These are phyloP conservation scores for Alternaria rosae DNA, from an alignment of 2,329 filamentous ascomycete species.

Conservation along the genomic window DNA sequence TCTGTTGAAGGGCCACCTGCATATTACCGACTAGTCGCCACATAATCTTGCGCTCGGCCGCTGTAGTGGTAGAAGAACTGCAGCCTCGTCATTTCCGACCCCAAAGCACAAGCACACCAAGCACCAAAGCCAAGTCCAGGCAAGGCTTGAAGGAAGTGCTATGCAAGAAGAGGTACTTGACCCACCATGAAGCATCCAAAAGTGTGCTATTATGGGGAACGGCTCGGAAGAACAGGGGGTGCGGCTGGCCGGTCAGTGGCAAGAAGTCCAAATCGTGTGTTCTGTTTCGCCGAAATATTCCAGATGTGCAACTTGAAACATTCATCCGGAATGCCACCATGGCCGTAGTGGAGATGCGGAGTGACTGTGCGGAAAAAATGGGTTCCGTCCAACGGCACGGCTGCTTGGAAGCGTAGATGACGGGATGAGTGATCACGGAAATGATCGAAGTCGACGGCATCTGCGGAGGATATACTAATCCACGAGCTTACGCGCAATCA, in stretches of 20 bases:
- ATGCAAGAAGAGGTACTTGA: not conserved
- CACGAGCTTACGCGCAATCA: not conserved
- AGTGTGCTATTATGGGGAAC: not conserved
- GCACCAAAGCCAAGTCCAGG: slow-evolving; percentile 30
- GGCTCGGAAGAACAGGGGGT: not conserved
- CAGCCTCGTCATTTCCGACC: slow-evolving; percentile 3
- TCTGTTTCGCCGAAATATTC: slow-evolving; percentile 1
- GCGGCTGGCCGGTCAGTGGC: not conserved
- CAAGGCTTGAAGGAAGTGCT: slow-evolving; percentile 12
- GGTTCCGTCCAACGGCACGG: slow-evolving; percentile 1
- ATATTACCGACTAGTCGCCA: slow-evolving; percentile 7
- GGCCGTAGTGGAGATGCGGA: not conserved
- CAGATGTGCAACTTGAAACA: not conserved
- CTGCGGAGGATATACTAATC: not conserved
- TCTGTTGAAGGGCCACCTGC: not conserved
- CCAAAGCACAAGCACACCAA: slow-evolving; percentile 22
- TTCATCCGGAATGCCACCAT: not conserved
- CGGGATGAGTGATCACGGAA: not conserved
- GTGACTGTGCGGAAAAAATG: not conserved
- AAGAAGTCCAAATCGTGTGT: not conserved
- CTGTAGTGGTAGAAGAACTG: not conserved
- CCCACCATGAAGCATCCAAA: not conserved
- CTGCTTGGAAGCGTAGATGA: not conserved
- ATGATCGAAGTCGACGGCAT: not conserved
- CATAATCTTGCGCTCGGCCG: not conserved